phyloP scores from a whole-genome alignment of 371 early-diverging fungal genomes.

The Saksenaea vasiformis region DNA sequence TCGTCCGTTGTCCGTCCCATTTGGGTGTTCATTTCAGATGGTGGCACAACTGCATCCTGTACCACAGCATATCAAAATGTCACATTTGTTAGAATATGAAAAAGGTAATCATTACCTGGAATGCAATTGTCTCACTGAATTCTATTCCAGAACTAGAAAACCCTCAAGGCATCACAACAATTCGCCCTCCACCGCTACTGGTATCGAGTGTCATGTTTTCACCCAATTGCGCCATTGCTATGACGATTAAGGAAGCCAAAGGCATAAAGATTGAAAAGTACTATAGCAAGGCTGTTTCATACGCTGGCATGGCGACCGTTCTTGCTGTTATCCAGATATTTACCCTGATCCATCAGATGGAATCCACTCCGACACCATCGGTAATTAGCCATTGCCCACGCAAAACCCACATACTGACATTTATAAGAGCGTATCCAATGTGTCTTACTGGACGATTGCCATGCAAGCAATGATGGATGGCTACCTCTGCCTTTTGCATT shows the following conservation, averaged over 20 bases:
- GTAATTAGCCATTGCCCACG: conserved; percentile 33
- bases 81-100: conserved; percentile 58
- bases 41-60: conserved; percentile 60
- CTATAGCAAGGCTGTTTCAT: conserved; percentile 55
- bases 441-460: conserved; percentile 75
- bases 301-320: conserved; percentile 57
- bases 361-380: conserved; percentile 74
- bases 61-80: conserved; percentile 36
- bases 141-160: conserved; percentile 38
- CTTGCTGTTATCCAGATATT: conserved; percentile 60
- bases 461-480: conserved; percentile 74
- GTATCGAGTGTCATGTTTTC: conserved; percentile 60
- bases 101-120: conserved; percentile 33
- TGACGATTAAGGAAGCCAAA: conserved; percentile 37
- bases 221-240: conserved; percentile 52
- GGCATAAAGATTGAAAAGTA: conserved; percentile 62
- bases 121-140: not conserved
- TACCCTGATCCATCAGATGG: conserved; percentile 71
- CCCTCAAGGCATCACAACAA: conserved; percentile 58
- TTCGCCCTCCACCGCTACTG: conserved; percentile 50
- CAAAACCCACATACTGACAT: not conserved
- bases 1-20: conserved; percentile 27
- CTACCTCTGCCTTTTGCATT: conserved; percentile 65
- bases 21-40: conserved; percentile 61
- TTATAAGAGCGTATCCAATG: conserved; percentile 63